Evolutionary conservation across 106 monocot species (phyloP), one percentile per base, ranked within the genome.

Genomic region (Apostasia ramifera): DNA sequence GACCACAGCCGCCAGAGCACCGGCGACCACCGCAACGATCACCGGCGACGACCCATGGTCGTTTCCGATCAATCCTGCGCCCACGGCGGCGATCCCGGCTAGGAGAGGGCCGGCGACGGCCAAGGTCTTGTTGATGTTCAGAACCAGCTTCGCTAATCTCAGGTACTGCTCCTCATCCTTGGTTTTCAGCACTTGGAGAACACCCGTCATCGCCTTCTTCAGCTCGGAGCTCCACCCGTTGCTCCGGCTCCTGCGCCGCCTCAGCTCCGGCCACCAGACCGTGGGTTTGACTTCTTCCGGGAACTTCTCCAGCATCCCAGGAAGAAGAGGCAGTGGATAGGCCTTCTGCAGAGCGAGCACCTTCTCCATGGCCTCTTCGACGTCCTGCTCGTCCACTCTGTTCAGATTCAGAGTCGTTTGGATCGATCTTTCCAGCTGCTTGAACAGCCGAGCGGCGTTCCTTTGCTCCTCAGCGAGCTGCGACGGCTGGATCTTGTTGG

Each of bases 391-490:
- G 6, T 72, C 73, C 1, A 61, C 53, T 26, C 66, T 8, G 5
- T 65, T 46, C 5, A 69, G 56, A 1, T 70, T 64, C 1, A 85
- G 69, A 8, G 44, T 59, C 5, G 79, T 64, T 1, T 56, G 78
- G 40, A 95, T 81, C 6, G 80, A 78, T 68, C 61, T 82, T 68
- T 84, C 84, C 8, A 95, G 80, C 70, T 84, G 71, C 68, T 67
- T 80, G 81, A 84, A 95, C 74, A 91, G 53, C 8, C 84, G 74
- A 3, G 88, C 68, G 6, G 95, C 88, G 51, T 95, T 91, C 59
- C 91, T 60, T 59, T 91, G 95, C 72, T 95, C 91, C 67, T 91
- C 88, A 0, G 91, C 95, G 6, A 95, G 88, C 78, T 95, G 95
- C 6, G 95, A 86, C 0, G 95, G 95, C 75, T 95, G 95, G 50